These are phyloP conservation scores for Stephania cephalantha DNA, from an alignment of 164 flowering plant genomes.

Conservation along the genomic window DNA sequence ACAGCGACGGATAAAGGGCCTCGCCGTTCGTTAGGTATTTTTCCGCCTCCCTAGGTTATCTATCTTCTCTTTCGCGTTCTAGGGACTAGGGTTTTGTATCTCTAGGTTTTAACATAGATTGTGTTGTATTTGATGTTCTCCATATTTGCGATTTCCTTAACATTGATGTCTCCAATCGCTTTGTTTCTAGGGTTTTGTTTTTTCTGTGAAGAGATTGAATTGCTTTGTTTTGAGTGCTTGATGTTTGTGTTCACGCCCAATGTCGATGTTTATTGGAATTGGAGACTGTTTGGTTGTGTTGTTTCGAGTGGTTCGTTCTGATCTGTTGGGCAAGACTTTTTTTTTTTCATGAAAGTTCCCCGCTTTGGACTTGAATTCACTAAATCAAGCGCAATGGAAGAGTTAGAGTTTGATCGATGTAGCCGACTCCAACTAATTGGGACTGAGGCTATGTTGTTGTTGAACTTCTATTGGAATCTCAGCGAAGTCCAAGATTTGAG, in stretches of 20 bases:
- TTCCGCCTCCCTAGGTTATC: neutral
- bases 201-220: neutral
- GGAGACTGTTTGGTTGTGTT: neutral
- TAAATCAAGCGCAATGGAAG: too few species aligned
- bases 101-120: neutral
- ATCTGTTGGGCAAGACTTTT: neutral
- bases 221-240: neutral
- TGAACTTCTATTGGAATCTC: too few species aligned
- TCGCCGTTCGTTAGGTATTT: neutral
- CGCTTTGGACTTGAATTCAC: too few species aligned
- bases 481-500: too few species aligned
- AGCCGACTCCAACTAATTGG: too few species aligned
- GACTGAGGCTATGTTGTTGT: too few species aligned
- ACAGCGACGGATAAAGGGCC: neutral
- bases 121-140: neutral
- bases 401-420: too few species aligned
- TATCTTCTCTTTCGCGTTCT: neutral
- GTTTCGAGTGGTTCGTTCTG: neutral
- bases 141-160: neutral
- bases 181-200: neutral
- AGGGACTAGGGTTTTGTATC: neutral
- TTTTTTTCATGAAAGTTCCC: neutral
- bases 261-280: neutral
- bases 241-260: neutral
- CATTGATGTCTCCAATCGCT: neutral